Conservation (phyloP, 208 protist species). For the Leishmania major region DNA sequence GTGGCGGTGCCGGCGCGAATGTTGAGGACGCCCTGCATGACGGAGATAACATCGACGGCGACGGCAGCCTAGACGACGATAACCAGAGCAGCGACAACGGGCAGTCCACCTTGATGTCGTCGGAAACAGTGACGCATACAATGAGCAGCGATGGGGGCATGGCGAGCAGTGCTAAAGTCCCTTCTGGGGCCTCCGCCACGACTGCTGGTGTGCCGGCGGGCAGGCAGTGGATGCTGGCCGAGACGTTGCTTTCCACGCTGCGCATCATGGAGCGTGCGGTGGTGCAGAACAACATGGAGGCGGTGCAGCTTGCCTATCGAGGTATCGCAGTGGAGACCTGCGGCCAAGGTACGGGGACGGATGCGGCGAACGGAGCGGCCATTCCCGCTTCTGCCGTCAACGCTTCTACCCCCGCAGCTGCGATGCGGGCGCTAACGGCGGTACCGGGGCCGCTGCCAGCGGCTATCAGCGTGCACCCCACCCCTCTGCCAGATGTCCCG, state of each 20-base stretch:
- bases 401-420: not conserved
- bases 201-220: constrained; percentile 9
- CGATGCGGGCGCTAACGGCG: not conserved
- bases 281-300: constrained; percentile 90
- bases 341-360: not conserved
- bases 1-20: constrained; percentile 17
- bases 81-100: constrained; percentile 41
- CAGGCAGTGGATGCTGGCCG: constrained; percentile 77
- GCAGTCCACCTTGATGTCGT: constrained; percentile 34
- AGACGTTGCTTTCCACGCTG: constrained; percentile 80
- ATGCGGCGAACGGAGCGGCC: not conserved
- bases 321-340: constrained; percentile 69
- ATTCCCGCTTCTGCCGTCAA: not conserved
- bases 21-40: constrained; percentile 47
- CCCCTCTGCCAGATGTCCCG: constrained; percentile 8
- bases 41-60: constrained; percentile 43
- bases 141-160: not conserved
- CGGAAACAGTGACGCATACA: constrained; percentile 12
- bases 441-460: constrained; percentile 4
- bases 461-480: not conserved
- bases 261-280: constrained; percentile 92
- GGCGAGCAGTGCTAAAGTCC: not conserved
- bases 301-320: constrained; percentile 87
- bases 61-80: constrained; percentile 19
- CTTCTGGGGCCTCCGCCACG: not conserved